Percentiles rank a stretch among this genome's conserved stretches.
phyloP scores from a whole-genome alignment of 2,329 filamentous ascomycete species.

The Dactylella cylindrospora region DNA sequence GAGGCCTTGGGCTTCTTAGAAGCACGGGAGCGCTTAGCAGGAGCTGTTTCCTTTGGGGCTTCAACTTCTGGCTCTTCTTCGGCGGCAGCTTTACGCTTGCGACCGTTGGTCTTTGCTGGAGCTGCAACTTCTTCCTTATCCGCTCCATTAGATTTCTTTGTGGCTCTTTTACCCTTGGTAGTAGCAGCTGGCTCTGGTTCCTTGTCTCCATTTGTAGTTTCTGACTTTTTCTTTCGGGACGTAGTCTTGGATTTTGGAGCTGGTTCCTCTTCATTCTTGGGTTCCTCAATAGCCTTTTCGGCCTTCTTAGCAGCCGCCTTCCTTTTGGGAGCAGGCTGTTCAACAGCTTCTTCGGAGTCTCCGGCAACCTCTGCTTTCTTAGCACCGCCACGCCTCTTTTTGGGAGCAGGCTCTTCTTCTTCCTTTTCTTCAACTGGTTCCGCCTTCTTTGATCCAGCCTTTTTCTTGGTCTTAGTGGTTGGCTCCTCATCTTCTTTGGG shows the following conservation, averaged over 20 bases:
- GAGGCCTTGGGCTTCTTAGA: constrained; percentile 28
- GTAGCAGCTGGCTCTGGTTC: too few relatives aligned
- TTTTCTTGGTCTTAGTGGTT: background rate
- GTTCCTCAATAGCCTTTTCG: constrained; percentile 9
- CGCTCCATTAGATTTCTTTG: too few relatives aligned
- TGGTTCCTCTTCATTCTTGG: constrained; percentile 10
- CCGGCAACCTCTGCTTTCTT: constrained; percentile 13
- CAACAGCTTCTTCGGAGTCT: constrained; percentile 3
- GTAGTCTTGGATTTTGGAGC: too few relatives aligned
- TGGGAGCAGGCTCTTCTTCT: constrained; percentile 5
- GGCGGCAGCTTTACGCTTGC: constrained; percentile 25
- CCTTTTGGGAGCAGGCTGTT: constrained; percentile 13
- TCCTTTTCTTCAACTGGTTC: background rate
- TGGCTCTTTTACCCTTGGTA: too few relatives aligned
- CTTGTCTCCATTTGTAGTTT: too few relatives aligned
- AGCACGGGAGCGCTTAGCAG: constrained; percentile 21
- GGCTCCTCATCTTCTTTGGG: constrained; percentile 13
- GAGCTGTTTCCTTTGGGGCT: constrained; percentile 8
- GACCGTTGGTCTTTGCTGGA: constrained; percentile 15
- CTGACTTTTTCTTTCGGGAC: too few relatives aligned
- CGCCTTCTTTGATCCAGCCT: constrained; percentile 2
- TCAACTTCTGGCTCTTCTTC: constrained; percentile 15
- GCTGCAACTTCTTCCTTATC: constrained; percentile 13
- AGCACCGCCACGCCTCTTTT: background rate
- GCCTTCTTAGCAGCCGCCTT: constrained; percentile 4